Conservation (phyloP, 495 filamentous ascomycete genomes). For the Hypomontagnella submonticulosa region DNA sequence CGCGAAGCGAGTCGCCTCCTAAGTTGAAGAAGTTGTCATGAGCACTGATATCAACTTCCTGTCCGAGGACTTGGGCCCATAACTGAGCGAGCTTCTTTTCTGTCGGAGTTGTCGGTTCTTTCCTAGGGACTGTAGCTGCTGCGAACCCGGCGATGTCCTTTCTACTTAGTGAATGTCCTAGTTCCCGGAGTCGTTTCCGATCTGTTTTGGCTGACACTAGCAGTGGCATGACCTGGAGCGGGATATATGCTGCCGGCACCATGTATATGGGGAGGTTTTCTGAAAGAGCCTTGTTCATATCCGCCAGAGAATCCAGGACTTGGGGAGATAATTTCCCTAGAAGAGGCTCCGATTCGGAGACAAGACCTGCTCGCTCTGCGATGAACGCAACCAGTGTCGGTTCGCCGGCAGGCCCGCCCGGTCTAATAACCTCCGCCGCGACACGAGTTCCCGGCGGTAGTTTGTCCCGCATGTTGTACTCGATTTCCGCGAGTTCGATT, state of each 20-base stretch:
- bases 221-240: conserved; percentile 65
- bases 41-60: conserved; percentile 40
- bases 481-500: conserved; percentile 73
- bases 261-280: conserved; percentile 62
- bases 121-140: conserved; percentile 32
- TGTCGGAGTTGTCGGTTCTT: conserved; percentile 44
- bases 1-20: conserved; percentile 65
- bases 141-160: conserved; percentile 47
- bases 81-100: conserved; percentile 45
- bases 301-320: conserved; percentile 44
- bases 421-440: conserved; percentile 58
- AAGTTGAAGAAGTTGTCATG: conserved; percentile 64
- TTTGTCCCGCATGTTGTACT: conserved; percentile 62
- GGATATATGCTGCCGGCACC: conserved; percentile 71
- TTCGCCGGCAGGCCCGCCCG: conserved; percentile 49
- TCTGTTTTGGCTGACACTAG: conserved; percentile 71
- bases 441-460: conserved; percentile 50
- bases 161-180: conserved; percentile 49
- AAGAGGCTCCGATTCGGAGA: conserved; percentile 32
- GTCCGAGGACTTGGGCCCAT: conserved; percentile 50
- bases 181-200: conserved; percentile 63
- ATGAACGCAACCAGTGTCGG: conserved; percentile 56
- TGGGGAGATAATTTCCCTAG: conserved; percentile 44
- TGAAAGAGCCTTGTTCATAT: conserved; percentile 50
- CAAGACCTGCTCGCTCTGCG: conserved; percentile 43